Base-by-base conservation (phyloP, 345 rosid species). In the Populus euphratica region DNA sequence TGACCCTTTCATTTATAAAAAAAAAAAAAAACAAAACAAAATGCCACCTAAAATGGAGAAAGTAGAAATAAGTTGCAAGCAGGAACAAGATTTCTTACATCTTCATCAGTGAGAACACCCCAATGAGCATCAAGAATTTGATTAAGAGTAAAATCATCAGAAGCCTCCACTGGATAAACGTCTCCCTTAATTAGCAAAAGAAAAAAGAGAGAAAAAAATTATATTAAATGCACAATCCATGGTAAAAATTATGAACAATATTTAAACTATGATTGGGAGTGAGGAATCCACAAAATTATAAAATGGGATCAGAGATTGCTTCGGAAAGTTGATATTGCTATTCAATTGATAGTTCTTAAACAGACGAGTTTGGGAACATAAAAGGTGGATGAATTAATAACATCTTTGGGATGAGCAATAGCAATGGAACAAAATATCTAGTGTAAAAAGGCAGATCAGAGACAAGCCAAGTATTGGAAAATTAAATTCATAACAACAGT, bases 101-200 rank as follows among this genome's bases (percentile, higher is more conserved):
- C 99, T 76, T 89, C 97, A 6, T 91, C 96, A 74, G 82, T 79
- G 72, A 93, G 97, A 79, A 88, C 89, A 52, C 99, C 99, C 99
- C 98, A 95, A 33, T 93, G 98, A 74, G 99, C 94, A 81, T 95
- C 97, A 54, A 95, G 99, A 81, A 95, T 86, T 78, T 89, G 94
- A 80, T 86, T 81, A 72, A 78, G 29, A 0, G 66, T n/a, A 79
- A 87, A 80, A 75, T 78, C 77, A 52, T 86, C 87, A 78, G 81
- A 85, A 38, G 91, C 87, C 81, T 93, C 98, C 83, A 92, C 92
- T 29, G 99, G 99, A 88, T 95, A 95, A 77, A 95, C 98, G 79
- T 93, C 99, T 62, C 99, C 98, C 99, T 93, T 75, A 78, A 71
- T 71, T 68, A 59, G 31, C 63, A 41, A 33, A 20, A 59, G 44